Base-by-base conservation (phyloP, 768 basidiomycete species). In the Podaxis sp. region DNA sequence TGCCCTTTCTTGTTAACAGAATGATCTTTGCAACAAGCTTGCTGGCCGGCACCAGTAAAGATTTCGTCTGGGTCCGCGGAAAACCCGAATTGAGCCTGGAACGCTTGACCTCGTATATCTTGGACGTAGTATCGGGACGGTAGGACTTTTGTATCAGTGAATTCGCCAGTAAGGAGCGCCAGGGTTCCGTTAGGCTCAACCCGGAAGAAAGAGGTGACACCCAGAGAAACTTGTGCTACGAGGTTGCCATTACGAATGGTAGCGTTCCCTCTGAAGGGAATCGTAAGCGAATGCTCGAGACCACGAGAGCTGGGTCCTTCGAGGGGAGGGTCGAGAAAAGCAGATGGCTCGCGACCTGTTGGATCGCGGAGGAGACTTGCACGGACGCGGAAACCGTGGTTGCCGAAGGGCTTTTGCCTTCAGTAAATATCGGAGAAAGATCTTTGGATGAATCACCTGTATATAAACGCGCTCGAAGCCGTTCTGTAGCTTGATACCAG, bases 1-100 rank as follows among this genome's bases (percentile, higher is more conserved):
- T 77, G 74, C 2, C 74, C 72, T 68, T 77, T 77, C 69, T 76
- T 75, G 63, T 76, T 76, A 2, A 77, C 71, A 0, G 73, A 69
- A 60, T 76, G 66, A 54, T 76, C 75, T 13, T 69, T 72, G 63
- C 76, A 77, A 61, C 76, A 76, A 9, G 75, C 70, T 49, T 77
- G 76, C 63, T 77, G 75, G 2, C 76, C 76, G 5, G 68, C 65
- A 3, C 76, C 76, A 65, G 72, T 76, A 59, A 77, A 72, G 60
- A 74, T 73, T 53, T 77, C 76, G 25, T 73, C 69, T 13, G 73
- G 70, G 60, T 71, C 68, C 4, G 73, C 67, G 12, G 68, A 66
- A 63, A 76, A 76, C 17, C 70, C 66, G 65, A 75, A 77, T 38
- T 72, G 64, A 25, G 73, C 73, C 19, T 69, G 59, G 59, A 76